Conservation (phyloP, 345 rosid genomes). For the Gossypium sturtianum region DNA sequence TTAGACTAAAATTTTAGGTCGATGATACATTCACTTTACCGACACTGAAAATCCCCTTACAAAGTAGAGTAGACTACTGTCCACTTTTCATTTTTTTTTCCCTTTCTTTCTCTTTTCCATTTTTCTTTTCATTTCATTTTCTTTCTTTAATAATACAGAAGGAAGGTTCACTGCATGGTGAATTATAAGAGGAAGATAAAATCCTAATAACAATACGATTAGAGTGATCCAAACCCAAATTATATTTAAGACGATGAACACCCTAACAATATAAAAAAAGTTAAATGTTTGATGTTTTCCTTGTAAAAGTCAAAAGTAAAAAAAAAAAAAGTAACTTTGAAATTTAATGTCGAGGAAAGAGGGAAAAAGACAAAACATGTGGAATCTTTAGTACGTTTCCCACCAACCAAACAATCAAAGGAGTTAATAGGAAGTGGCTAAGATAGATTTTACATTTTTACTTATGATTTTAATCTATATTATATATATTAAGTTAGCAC, state of each 20-base stretch:
- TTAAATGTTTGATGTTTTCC: not conserved
- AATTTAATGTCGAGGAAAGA: not conserved
- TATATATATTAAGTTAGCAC: too few relatives aligned
- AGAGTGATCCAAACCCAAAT: too few relatives aligned
- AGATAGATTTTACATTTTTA: not conserved
- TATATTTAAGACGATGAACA: fast-evolving
- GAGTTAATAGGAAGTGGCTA: not conserved
- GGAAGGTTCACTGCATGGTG: not conserved
- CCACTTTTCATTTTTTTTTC: too few relatives aligned
- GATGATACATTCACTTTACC: too few relatives aligned
- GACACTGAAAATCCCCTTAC: too few relatives aligned
- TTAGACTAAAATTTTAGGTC: too few relatives aligned
- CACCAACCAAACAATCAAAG: conserved; percentile 9
- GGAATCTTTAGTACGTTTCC: conserved; percentile 14
- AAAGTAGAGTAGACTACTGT: too few relatives aligned
- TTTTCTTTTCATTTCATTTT: too few relatives aligned
- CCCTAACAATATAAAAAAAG: too few relatives aligned
- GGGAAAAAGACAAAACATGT: conserved; percentile 5
- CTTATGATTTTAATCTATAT: too few relatives aligned
- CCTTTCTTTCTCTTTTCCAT: too few relatives aligned
- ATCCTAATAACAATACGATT: not conserved
- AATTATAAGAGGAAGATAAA: not conserved
- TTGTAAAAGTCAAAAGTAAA: not conserved
- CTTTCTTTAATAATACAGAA: not conserved
- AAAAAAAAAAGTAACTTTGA: not conserved